Conservation (phyloP, 1,139 yeast species). For the Kurtzmaniella quercitrusa region DNA sequence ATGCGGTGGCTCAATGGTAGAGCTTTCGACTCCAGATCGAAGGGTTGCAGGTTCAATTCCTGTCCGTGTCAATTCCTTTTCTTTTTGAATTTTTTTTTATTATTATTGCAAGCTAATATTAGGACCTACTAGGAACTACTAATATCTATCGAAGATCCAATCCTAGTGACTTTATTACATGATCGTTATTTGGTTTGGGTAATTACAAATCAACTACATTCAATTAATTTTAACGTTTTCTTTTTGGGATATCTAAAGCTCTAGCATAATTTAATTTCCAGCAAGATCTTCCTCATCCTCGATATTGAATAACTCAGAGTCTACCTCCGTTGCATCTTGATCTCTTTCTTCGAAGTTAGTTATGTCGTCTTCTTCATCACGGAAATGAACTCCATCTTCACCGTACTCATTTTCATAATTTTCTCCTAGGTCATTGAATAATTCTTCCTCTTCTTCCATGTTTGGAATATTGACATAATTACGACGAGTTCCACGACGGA, state of each 20-base stretch:
- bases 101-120: not conserved
- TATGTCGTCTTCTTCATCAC: constrained; percentile 11
- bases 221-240: no score
- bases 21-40: constrained; percentile 86
- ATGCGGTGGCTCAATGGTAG: constrained; percentile 94
- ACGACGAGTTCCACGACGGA: constrained; percentile 39
- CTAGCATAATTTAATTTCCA: no score
- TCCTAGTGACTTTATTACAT: no score
- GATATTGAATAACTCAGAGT: constrained; percentile 35
- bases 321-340: constrained; percentile 16
- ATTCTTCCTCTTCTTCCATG: constrained; percentile 45
- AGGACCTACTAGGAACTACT: no score
- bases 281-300: constrained; percentile 22
- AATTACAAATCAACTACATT: no score
- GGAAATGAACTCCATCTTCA: constrained; percentile 21
- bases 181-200: no score
- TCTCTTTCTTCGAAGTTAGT: constrained; percentile 8
- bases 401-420: constrained; percentile 47
- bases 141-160: no score
- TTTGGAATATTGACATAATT: constrained; percentile 43
- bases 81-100: constrained; percentile 6
- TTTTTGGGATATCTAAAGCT: no score
- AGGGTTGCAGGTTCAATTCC: constrained; percentile 78
- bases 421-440: constrained; percentile 46
- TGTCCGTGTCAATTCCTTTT: constrained; percentile 57